Base-by-base conservation (phyloP, 2,329 filamentous ascomycete genomes). In the Paracamarosporium sp. region DNA sequence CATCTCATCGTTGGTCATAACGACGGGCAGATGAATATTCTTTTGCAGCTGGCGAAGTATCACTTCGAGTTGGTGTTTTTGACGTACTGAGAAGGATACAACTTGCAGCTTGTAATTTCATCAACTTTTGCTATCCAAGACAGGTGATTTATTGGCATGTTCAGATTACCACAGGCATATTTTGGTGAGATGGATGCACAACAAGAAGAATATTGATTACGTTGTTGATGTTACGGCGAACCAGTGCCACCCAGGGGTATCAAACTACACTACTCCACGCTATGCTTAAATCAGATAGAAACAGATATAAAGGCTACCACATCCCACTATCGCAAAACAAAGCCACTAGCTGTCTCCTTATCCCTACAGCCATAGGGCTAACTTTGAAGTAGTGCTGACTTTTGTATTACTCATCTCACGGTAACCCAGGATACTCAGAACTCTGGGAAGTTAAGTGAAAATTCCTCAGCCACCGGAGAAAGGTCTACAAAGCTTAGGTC, bases 401-500 rank as follows among this genome's bases (percentile, higher is more conserved):
- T 12, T 22, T n/a, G 13, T 20, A 12, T 15, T 31, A 13, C 13
- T 25, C 12, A 36, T 46, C 11, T 7, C 13, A 5, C 12, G 20
- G 35, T 11, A 33, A 33, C 17, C 6, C 17, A 47, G 3, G 5
- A 40, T 5, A 11, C 11, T 28, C 20, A 38, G 17, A 38, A 38
- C 12, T 12, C 35, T 33, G 22, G 20, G 28, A 38, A 13, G 24
- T 51, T 36, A 15, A 20, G 22, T 6, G 35, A 22, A 45, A 63
- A 60, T 12, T 57, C 57, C 28, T 60, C 60, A 1, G 55, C 57
- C 13, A 61, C 44, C 1, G 59, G 53, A 13, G 56, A 59, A 27
- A 63, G 33, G 38, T 63, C 56, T 13, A 54, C 53, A 56, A 59
- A 61, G 35, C 54, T 55, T 25, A 59, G 22, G 41, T 63, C 61